Conservation (phyloP, 1,139 yeast species). For the Blastobotrys serpentis region DNA sequence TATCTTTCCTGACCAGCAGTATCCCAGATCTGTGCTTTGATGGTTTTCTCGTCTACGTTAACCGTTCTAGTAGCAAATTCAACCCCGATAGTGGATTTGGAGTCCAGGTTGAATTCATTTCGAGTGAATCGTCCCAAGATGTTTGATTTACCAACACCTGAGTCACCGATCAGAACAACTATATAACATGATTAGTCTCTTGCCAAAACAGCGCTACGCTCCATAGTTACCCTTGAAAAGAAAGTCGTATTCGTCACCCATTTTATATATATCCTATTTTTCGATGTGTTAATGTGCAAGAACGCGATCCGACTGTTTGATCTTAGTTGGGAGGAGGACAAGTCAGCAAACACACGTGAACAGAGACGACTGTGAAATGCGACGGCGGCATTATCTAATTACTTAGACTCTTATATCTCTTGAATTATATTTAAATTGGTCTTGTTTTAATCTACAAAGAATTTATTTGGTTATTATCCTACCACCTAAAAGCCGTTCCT, state of each 20-base stretch:
- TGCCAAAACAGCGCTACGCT: too few species aligned
- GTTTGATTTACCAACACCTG: slow-evolving; percentile 97
- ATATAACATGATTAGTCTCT: background rate
- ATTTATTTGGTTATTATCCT: too few species aligned
- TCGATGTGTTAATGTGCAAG: background rate
- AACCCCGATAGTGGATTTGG: slow-evolving; percentile 94
- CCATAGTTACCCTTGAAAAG: slow-evolving; percentile 72
- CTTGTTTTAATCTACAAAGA: too few species aligned
- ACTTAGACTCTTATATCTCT: too few species aligned
- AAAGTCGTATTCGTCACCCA: slow-evolving; percentile 83
- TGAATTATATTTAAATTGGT: too few species aligned
- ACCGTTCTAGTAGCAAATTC: slow-evolving; percentile 97
- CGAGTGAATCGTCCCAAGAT: slow-evolving; percentile 90
- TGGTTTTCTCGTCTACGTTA: slow-evolving; percentile 90
- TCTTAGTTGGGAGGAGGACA: slow-evolving; percentile 2
- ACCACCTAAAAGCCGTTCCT: too few species aligned
- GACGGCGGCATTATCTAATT: too few species aligned
- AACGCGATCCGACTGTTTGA: slow-evolving; percentile 7
- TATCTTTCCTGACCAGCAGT: slow-evolving; percentile 99
- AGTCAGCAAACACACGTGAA: slow-evolving; percentile 1
- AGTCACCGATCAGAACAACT: slow-evolving; percentile 94
- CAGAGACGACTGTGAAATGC: too few species aligned
- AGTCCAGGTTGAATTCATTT: slow-evolving; percentile 91
- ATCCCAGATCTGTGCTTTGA: slow-evolving; percentile 99
- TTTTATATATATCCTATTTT: slow-evolving; percentile 21